Percentiles rank a stretch among this genome's conserved stretches.
Evolutionary conservation across 2,329 filamentous ascomycete species (phyloP).

Genomic region (Purpureocillium takamizusanense): DNA sequence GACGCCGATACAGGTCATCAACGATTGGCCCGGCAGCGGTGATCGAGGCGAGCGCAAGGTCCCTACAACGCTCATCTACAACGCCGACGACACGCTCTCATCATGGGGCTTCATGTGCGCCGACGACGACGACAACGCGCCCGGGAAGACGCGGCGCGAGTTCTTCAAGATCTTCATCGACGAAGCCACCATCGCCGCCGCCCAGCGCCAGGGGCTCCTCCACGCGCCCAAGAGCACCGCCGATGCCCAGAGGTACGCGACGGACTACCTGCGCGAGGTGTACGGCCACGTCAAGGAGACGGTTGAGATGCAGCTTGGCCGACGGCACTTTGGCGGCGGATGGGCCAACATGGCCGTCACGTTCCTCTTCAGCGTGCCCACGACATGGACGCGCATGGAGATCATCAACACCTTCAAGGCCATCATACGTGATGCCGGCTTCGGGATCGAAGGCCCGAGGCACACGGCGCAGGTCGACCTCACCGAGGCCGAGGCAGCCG

Average conservation of each 20-base stretch:
- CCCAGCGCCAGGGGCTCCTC: constrained; percentile 33
- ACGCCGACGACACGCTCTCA: constrained; percentile 27
- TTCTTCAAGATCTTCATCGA: constrained; percentile 51
- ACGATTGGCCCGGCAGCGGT: constrained; percentile 45
- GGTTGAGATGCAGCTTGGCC: constrained; percentile 29
- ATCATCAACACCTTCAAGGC: constrained; percentile 41
- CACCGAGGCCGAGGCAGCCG: constrained; percentile 38
- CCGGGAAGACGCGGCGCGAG: constrained; percentile 28
- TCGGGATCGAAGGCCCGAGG: constrained; percentile 29
- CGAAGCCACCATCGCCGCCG: constrained; percentile 29
- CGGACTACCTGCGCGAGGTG: constrained; percentile 38
- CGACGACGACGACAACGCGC: constrained; percentile 27
- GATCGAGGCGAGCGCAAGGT: constrained; percentile 47
- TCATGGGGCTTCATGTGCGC: constrained; percentile 46
- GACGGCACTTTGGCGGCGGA: constrained; percentile 19
- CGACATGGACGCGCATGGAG: constrained; percentile 42
- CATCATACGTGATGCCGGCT: constrained; percentile 38
- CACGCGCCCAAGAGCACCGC: constrained; percentile 18
- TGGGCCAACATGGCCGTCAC: constrained; percentile 38
- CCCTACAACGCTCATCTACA: constrained; percentile 41
- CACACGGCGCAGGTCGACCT: constrained; percentile 33
- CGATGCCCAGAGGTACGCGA: constrained; percentile 31
- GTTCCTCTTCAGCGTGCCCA: constrained; percentile 49
- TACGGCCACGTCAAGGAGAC: constrained; percentile 39
- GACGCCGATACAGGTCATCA: constrained; percentile 33